Conservation (phyloP, 306 rosid genomes). For the Cucumis sativus region Cucumber_9930_V3 NC_026656.2:12685001-12685500, state of each 20-base stretch:
- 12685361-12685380: neutral
- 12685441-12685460: neutral
- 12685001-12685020: conserved; percentile 1
- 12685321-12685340: neutral
- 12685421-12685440: neutral
- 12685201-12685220: conserved; percentile 86
- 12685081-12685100: conserved; percentile 41
- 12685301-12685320: neutral
- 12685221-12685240: conserved; percentile 65
- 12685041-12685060: neutral
- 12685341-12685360: neutral
- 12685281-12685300: neutral
- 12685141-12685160: conserved; percentile 41
- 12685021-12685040: neutral
- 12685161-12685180: conserved; percentile 49
- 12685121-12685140: conserved; percentile 61
- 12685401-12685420: neutral
- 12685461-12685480: neutral
- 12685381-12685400: neutral
- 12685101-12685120: conserved; percentile 87
- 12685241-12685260: conserved; percentile 1
- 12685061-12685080: neutral
- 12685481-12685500: neutral
- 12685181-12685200: conserved; percentile 64
- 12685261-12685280: neutral